Evolutionary conservation across 164 flowering plant species (phyloP), one percentile per base, ranked within the genome.

Genomic region (Sextonia rubra): DNA sequence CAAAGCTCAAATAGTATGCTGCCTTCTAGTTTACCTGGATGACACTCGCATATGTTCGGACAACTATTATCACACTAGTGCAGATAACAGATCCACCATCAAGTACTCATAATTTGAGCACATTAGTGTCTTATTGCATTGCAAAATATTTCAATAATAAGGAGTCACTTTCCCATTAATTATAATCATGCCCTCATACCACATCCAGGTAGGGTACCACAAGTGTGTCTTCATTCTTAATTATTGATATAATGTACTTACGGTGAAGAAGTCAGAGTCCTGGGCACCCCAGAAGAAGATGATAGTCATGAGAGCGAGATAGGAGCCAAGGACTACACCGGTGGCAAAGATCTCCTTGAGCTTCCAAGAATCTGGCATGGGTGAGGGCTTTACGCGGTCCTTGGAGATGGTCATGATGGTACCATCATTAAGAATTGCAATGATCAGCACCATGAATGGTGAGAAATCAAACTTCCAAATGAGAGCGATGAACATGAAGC

Each of bases 391-490:
- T 69, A 92, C 96, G 69, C 91, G 86, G 74, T 92, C 98, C 83
- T 89, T 91, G 6, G 98, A 92, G 80, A 92, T 92, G 81, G 96
- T 92, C 98, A 92, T 92, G 85, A 92, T 92, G 78, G 96, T 92
- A n/a, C 98, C 96, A 25, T 92, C 98, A 58, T 92, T 92, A 56
- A 92, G 84, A 70, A 92, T 82, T 73, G 98, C 96, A 24, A 92
- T 92, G 82, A 92, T 80, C 62, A 92, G 76, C 61, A 89, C 90
- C 96, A 92, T 91, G 89, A 92, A 92, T 30, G 98, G 96, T 0
- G 98, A 82, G 89, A 92, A 92, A 72, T 92, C 96, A n/a, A 91
- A 92, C 80, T 87, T 82, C 98, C 98, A 92, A 58, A 92, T 82
- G 5, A 92, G 88, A 23, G 91, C 90, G 25, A 92, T 81, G 47